Evolutionary conservation across 441 rosid species (phyloP).

Genomic region (Adansonia gregorii): DNA sequence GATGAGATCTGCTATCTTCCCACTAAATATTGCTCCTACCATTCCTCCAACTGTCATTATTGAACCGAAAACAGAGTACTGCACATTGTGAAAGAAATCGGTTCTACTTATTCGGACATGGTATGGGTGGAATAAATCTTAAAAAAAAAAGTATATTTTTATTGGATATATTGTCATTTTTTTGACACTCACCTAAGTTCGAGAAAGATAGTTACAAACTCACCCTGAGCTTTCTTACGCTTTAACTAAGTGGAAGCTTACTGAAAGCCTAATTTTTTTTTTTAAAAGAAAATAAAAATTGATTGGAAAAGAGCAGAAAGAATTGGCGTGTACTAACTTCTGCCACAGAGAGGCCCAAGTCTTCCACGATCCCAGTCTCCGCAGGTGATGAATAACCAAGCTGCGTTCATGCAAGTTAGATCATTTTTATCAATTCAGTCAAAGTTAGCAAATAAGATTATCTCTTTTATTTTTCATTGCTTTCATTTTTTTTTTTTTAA

Average conservation of each 20-base stretch:
- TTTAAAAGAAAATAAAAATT: background rate
- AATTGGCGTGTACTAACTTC: slow-evolving; percentile 37
- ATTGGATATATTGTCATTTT: no score
- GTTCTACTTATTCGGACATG: background rate
- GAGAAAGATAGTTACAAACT: background rate
- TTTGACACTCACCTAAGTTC: background rate
- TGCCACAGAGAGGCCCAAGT: slow-evolving; percentile 51
- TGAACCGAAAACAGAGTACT: slow-evolving; percentile 87
- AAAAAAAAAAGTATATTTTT: background rate
- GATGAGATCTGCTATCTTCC: slow-evolving; percentile 57
- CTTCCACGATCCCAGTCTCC: slow-evolving; percentile 54
- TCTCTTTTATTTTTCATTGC: background rate
- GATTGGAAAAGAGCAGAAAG: background rate
- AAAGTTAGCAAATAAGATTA: background rate
- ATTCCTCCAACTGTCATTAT: slow-evolving; percentile 67
- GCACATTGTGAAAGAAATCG: slow-evolving; percentile 17
- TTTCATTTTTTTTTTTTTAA: no score
- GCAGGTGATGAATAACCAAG: slow-evolving; percentile 72
- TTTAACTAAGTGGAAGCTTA: slow-evolving; percentile 5
- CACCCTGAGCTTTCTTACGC: slow-evolving; percentile 16
- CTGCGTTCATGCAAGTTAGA: slow-evolving; percentile 35
- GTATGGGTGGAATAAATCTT: background rate
- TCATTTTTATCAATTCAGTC: background rate
- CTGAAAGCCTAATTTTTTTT: background rate
- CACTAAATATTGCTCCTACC: slow-evolving; percentile 68